Evolutionary conservation across 345 rosid species (phyloP).

Genomic region (Citrus cavaleriei): DNA sequence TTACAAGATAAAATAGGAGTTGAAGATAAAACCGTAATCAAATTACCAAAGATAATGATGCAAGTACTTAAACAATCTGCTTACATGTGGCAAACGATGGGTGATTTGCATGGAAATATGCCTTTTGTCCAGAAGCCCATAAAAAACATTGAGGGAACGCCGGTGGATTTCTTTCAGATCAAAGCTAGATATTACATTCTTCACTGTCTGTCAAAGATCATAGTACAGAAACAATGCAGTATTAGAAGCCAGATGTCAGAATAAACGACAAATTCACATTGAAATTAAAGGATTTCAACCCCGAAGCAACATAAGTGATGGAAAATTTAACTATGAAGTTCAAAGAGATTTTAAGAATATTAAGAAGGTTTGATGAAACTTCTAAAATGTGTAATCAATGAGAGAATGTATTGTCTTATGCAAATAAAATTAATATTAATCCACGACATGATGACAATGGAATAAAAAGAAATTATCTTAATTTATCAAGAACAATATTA

Average conservation of each 20-base stretch:
- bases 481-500: too few species aligned
- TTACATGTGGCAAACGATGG: constrained; percentile 26
- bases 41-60: not conserved
- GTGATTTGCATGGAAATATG: constrained; percentile 10
- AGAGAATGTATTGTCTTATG: too few species aligned
- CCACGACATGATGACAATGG: too few species aligned
- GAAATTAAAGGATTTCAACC: not conserved
- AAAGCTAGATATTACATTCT: not conserved
- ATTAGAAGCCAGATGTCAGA: not conserved
- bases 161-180: not conserved
- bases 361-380: too few species aligned
- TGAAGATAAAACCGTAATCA: not conserved
- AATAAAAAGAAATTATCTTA: too few species aligned
- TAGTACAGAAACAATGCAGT: not conserved
- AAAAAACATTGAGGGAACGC: not conserved
- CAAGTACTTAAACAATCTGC: not conserved
- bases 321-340: not conserved
- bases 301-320: not conserved
- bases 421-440: too few species aligned
- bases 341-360: too few species aligned
- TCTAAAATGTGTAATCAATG: too few species aligned
- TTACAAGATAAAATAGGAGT: not conserved
- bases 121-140: constrained; percentile 9
- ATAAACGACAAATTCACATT: not conserved
- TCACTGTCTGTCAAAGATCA: constrained; percentile 20